phyloP scores from a whole-genome alignment of 73 alveolate species.

The Tetrahymena borealis region DNA sequence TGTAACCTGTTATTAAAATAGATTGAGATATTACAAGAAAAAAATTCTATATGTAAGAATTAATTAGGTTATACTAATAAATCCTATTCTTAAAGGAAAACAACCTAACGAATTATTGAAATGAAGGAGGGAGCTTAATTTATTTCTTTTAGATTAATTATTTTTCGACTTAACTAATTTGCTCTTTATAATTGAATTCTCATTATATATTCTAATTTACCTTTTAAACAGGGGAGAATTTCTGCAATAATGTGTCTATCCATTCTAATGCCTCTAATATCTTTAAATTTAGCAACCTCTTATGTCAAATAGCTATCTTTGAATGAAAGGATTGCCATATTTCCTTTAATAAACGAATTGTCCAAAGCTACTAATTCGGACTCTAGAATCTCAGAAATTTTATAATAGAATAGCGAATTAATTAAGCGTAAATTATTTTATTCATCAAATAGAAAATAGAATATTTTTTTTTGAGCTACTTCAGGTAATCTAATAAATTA shows the following conservation, averaged over 20 bases:
- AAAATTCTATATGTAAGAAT: too few relatives aligned
- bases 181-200: too few relatives aligned
- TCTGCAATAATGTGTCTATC: not conserved
- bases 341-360: not conserved
- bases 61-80: too few relatives aligned
- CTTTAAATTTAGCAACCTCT: not conserved
- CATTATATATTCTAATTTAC: too few relatives aligned
- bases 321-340: not conserved
- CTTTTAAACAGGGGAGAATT: not conserved
- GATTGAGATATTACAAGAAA: too few relatives aligned
- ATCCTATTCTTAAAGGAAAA: too few relatives aligned
- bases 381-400: not conserved
- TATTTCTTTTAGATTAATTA: too few relatives aligned
- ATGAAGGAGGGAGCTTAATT: too few relatives aligned
- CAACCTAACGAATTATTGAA: too few relatives aligned
- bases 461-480: not conserved
- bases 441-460: not conserved
- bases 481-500: not conserved
- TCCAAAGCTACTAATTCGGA: not conserved
- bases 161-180: too few relatives aligned
- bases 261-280: not conserved
- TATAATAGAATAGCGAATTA: not conserved
- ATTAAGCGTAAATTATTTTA: not conserved
- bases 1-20: not conserved
- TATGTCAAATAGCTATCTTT: not conserved